Base-by-base conservation (phyloP, 2,329 filamentous ascomycete genomes). In the Cercospora sp. region DNA sequence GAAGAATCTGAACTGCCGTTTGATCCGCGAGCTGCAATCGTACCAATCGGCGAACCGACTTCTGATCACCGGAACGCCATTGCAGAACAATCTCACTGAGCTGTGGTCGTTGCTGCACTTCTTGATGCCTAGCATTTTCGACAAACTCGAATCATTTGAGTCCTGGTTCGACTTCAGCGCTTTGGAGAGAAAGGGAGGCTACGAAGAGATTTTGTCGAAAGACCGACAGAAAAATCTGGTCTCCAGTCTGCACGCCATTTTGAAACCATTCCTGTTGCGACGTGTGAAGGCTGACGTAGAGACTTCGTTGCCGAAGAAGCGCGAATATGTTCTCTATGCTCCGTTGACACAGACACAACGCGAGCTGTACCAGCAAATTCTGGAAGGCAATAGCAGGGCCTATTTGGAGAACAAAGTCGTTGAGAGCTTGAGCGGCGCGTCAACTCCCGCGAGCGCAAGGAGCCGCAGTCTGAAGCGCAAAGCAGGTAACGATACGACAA, bases 111-210 rank as follows among this genome's bases (percentile, higher is more conserved):
- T 99, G 0, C 85, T 99, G 0, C 94, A 99, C 75, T 99, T 99
- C 75, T 83, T 99, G 0, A 86, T 98, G 59, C 95, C 94, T 0
- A 91, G 91, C 45, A 94, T 97, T 33, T 99, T 99, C 74, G 93
- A 94, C 57, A 92, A 97, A 74, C 90, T 96, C 79, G 92, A 96
- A 58, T 93, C 92, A 0, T 99, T 99, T 67, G 92, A 97, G 76
- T 89, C 89, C 1, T 98, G 94, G 94, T 99, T 99, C 70, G 94
- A 99, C 78, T 99, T 99, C 74, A 95, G 92, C 0, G 94, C 93
- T 7, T 84, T 99, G 1, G 88, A 96, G 65, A 92, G 98, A 68
- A 92, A 94, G 72, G 86, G 90, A 40, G 89, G 89, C 0, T 91
- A 93, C 1, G 89, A 92, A 60, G 88, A 94, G 55, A 90, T 97